Percentiles rank a stretch among this genome's conserved stretches.
Evolutionary conservation across 371 early-diverging fungal species (phyloP).

Genomic region (Smittium mucronatum): DNA sequence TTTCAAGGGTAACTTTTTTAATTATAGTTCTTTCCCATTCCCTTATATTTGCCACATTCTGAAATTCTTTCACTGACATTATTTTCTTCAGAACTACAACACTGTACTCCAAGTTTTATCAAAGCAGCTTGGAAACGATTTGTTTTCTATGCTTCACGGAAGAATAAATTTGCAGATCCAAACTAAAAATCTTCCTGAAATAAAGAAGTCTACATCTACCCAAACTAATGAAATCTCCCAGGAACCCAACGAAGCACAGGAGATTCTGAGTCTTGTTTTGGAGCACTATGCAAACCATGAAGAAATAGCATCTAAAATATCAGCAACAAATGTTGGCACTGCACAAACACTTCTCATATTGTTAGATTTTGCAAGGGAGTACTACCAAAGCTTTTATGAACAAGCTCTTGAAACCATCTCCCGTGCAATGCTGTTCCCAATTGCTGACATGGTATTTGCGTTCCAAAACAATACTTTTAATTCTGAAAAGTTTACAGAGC

Average conservation of each 20-base stretch:
- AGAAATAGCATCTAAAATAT: conserved; percentile 32
- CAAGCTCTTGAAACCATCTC: conserved; percentile 39
- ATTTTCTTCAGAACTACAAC: conserved; percentile 44
- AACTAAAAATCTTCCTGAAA: not conserved
- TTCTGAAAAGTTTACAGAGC: not conserved
- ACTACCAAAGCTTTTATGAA: conserved; percentile 38
- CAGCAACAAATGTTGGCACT: conserved; percentile 33
- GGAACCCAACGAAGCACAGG: conserved; percentile 25
- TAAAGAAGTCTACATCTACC: not conserved
- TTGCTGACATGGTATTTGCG: conserved; percentile 14
- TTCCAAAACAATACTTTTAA: not conserved
- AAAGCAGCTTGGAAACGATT: conserved; percentile 56
- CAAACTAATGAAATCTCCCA: not conserved
- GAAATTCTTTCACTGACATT: not conserved
- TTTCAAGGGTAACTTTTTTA: conserved; percentile 34
- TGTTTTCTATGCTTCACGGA: conserved; percentile 14
- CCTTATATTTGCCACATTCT: not conserved
- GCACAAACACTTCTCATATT: conserved; percentile 41
- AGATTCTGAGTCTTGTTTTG: conserved; percentile 37
- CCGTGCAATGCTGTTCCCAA: conserved; percentile 44
- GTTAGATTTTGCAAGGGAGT: conserved; percentile 40
- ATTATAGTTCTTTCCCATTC: not conserved
- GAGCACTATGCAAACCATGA: conserved; percentile 37
- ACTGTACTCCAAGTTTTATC: conserved; percentile 59
- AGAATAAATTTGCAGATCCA: conserved; percentile 8